Evolutionary conservation across 2,329 filamentous ascomycete genomes (phyloP).

Genomic region (Hirsutella minnesotensis): DNA sequence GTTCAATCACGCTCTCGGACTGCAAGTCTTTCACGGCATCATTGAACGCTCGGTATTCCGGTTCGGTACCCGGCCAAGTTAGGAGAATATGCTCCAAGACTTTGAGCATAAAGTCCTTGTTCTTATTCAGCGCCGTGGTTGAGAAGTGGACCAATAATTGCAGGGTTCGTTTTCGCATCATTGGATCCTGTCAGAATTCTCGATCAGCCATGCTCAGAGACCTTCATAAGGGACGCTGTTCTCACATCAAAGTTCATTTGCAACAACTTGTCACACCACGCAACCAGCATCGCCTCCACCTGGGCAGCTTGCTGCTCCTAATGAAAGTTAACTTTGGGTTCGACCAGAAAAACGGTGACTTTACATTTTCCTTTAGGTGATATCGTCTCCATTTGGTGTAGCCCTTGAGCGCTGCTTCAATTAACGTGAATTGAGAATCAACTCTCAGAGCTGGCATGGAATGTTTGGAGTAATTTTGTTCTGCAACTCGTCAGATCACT

Average conservation of each 20-base stretch:
- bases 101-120: slow-evolving; percentile 71
- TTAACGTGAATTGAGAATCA: slow-evolving; percentile 80
- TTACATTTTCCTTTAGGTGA: slow-evolving; percentile 17
- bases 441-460: slow-evolving; percentile 65
- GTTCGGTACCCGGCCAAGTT: slow-evolving; percentile 63
- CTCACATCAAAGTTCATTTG: slow-evolving; percentile 55
- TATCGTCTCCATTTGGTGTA: slow-evolving; percentile 63
- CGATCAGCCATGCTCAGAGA: neutral
- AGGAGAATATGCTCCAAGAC: slow-evolving; percentile 86
- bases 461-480: slow-evolving; percentile 52
- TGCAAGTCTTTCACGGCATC: slow-evolving; percentile 88
- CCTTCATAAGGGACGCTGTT: neutral
- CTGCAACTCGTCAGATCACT: slow-evolving; percentile 14
- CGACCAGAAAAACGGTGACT: no score
- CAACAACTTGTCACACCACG: slow-evolving; percentile 63
- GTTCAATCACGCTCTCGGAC: slow-evolving; percentile 70
- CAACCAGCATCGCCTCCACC: slow-evolving; percentile 53
- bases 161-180: slow-evolving; percentile 70
- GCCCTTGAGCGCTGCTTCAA: slow-evolving; percentile 80
- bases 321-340: slow-evolving; percentile 9
- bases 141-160: slow-evolving; percentile 79
- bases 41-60: slow-evolving; percentile 61
- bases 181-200: slow-evolving; percentile 47
- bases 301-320: slow-evolving; percentile 38
- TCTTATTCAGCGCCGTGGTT: slow-evolving; percentile 65